Conservation (phyloP, 345 rosid species). For the Melastoma malabathricum region DNA sequence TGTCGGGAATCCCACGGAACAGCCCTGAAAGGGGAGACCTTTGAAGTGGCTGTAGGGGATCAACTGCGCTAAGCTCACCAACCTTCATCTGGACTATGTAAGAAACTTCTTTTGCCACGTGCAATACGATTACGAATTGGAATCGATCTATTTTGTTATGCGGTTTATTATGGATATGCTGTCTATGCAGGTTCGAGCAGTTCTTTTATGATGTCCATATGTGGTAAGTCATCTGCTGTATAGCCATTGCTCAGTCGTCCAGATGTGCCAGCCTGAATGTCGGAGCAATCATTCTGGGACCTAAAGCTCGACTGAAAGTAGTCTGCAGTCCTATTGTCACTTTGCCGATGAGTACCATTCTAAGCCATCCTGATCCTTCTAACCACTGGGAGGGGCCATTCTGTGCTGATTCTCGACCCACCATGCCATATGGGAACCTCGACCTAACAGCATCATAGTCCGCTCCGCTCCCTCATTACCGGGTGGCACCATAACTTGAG, state of each 20-base stretch:
- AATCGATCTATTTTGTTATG: no score
- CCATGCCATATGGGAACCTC: slow-evolving; percentile 30
- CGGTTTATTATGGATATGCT: no score
- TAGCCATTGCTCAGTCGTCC: slow-evolving; percentile 39
- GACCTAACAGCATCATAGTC: slow-evolving; percentile 33
- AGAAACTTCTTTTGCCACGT: no score
- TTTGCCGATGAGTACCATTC: slow-evolving; percentile 19
- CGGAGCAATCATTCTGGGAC: slow-evolving; percentile 21
- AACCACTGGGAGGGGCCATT: slow-evolving; percentile 43
- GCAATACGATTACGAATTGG: no score
- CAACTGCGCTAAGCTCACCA: no score
- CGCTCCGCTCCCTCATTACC: slow-evolving; percentile 30
- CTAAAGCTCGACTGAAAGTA: slow-evolving; percentile 15
- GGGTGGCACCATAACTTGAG: slow-evolving; percentile 29
- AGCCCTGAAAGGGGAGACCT: no score
- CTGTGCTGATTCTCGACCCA: slow-evolving; percentile 29
- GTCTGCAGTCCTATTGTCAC: slow-evolving; percentile 21
- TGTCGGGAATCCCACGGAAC: no score
- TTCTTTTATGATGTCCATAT: slow-evolving; percentile 85
- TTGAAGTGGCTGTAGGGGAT: no score
- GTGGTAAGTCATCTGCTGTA: slow-evolving; percentile 73
- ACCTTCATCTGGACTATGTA: no score
- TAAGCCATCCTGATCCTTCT: slow-evolving; percentile 25
- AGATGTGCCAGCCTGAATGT: slow-evolving; percentile 31
- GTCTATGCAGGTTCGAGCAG: no score